Evolutionary conservation across 2,329 filamentous ascomycete species (phyloP).

Genomic region (Penicillium brevicompactum): DNA sequence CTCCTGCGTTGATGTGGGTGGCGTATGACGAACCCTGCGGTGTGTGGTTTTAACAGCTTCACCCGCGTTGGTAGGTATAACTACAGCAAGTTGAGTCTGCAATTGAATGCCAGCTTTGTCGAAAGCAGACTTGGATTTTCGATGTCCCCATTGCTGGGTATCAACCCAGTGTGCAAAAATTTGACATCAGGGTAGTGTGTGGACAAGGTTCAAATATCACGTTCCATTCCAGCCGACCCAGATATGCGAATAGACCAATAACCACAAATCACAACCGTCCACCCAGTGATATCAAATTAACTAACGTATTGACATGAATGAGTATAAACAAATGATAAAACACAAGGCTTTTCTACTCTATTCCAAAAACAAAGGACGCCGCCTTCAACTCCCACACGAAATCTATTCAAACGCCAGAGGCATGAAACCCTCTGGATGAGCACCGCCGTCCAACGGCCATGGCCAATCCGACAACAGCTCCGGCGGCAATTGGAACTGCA

Average conservation of each 20-base stretch:
- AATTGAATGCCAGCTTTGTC: no score
- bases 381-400: not conserved
- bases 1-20: not conserved
- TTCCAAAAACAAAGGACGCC: not conserved
- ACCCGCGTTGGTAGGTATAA: no score
- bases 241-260: not conserved
- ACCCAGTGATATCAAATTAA: not conserved
- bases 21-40: no score
- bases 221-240: no score
- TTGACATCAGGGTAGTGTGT: no score
- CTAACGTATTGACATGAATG: not conserved
- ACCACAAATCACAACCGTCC: not conserved
- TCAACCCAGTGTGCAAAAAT: no score
- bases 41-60: no score
- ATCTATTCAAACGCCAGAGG: constrained; percentile 26
- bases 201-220: not conserved
- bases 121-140: no score
- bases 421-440: constrained; percentile 25
- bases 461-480: constrained; percentile 47
- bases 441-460: constrained; percentile 34
- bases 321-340: constrained; percentile 1
- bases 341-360: constrained; percentile 8
- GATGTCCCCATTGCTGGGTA: no score
- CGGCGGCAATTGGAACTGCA: constrained; percentile 44
- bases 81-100: no score